Base-by-base conservation (phyloP, 768 basidiomycete genomes). In the Panus rudis region DNA sequence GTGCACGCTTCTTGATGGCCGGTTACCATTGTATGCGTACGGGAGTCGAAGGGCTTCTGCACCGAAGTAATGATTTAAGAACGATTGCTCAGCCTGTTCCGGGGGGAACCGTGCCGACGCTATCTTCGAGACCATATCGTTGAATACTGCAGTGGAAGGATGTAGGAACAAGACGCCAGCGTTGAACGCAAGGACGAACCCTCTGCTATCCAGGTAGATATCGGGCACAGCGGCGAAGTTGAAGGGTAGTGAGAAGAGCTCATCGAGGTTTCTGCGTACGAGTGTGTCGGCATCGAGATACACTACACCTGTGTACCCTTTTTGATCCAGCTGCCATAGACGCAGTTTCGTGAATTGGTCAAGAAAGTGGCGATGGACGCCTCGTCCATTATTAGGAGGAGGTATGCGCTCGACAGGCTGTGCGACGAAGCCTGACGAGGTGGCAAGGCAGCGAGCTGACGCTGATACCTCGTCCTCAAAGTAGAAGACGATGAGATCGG, bases 71-170 rank as follows among this genome's bases (percentile, higher is more conserved):
- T 56, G 43, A 45, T 67, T 67, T 19, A 67, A 50, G 51, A 73
- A 75, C 11, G 69, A 65, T 54, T 71, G 67, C 37, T 68, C 66
- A 2, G 72, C 72, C 37, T 67, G 53, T 23, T 61, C 47, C 7
- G 67, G 50, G 4, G 63, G 57, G 48, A 61, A 72, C 16, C 58
- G 52, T 24, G 71, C 68, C 0, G 62, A 62, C 35, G 61, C 63
- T 50, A 74, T 62, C 52, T 67, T 63, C 13, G 51, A 47, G 6
- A 61, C 49, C 62, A 66, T 56, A 48, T 56, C 52, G 14, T 51
- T 45, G 45, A 59, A 58, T 12, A 62, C 51, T 4, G 41, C 42
- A 8, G 54, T 47, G 20, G 60, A 60, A 7, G 67, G 62, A 13
- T 57, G 64, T 23, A 62, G 51, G 27, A 48, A 54, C 17, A 69